Percentiles rank a stretch among this genome's conserved stretches.
Conservation (phyloP, 1,284 basidiomycete species). For the Cutaneotrichosporon daszewskae region DNA sequence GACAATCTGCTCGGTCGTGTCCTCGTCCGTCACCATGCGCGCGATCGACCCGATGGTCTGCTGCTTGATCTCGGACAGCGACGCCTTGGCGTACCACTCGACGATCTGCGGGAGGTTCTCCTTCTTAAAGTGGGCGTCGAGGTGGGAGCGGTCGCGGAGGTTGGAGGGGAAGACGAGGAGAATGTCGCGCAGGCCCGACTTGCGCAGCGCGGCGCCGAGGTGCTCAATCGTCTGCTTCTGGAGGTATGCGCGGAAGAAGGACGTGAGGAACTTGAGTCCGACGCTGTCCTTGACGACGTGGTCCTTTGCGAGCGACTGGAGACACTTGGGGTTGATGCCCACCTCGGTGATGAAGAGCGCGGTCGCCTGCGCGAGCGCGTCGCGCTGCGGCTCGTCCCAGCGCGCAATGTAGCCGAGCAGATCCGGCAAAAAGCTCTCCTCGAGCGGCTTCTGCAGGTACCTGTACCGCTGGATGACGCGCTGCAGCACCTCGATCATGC, state of each 20-base stretch:
- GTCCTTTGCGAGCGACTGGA: slow-evolving; percentile 81
- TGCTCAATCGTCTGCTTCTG: slow-evolving; percentile 78
- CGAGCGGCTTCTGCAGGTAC: slow-evolving; percentile 93
- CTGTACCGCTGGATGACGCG: slow-evolving; percentile 98
- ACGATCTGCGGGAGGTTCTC: slow-evolving; percentile 69
- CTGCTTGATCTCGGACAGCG: slow-evolving; percentile 67
- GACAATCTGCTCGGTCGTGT: slow-evolving; percentile 68
- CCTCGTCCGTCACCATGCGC: slow-evolving; percentile 55
- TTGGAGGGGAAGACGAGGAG: slow-evolving; percentile 78
- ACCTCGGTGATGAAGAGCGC: slow-evolving; percentile 78
- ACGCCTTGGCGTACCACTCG: slow-evolving; percentile 87
- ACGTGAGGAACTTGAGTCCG: slow-evolving; percentile 67
- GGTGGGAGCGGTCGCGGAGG: slow-evolving; percentile 63
- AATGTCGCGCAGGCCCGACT: slow-evolving; percentile 78
- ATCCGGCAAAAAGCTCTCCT: slow-evolving; percentile 72
- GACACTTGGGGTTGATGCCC: slow-evolving; percentile 67
- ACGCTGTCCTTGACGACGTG: slow-evolving; percentile 90
- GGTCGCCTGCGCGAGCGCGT: slow-evolving; percentile 73
- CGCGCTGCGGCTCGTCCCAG: slow-evolving; percentile 67
- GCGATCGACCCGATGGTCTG: slow-evolving; percentile 60
- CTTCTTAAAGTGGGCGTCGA: slow-evolving; percentile 81
- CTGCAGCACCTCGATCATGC: slow-evolving; percentile 86
- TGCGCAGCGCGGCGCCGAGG: slow-evolving; percentile 67
- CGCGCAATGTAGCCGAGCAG: slow-evolving; percentile 82
- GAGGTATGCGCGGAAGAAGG: slow-evolving; percentile 63